Evolutionary conservation across 305 asterid species (phyloP).

Genomic region (Fraxinus xanthoxyloides): DNA sequence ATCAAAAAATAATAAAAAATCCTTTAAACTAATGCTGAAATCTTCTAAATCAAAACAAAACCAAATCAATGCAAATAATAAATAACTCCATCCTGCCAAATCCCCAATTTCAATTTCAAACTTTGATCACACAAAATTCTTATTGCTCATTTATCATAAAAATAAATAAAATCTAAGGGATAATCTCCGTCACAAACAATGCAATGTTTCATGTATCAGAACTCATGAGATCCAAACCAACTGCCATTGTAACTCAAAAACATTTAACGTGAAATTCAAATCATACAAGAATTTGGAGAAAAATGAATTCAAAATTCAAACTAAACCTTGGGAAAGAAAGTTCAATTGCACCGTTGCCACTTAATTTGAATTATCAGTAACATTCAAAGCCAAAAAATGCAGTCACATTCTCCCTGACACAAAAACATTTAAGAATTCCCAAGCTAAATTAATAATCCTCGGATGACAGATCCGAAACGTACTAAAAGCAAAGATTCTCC

Average conservation of each 20-base stretch:
- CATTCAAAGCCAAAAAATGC: slow-evolving; percentile 6
- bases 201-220: not conserved
- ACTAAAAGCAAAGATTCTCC: not conserved
- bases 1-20: not conserved
- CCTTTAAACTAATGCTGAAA: not conserved
- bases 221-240: not conserved
- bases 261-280: slow-evolving; percentile 2
- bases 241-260: not conserved
- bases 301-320: not conserved
- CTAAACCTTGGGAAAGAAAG: not conserved
- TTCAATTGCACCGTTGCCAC: not conserved
- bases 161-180: not conserved
- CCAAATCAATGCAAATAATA: not conserved
- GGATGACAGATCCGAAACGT: slow-evolving; percentile 11
- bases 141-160: not conserved
- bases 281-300: not conserved
- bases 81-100: not conserved
- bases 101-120: not conserved
- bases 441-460: not conserved
- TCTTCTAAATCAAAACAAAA: not conserved
- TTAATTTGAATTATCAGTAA: slow-evolving; percentile 16
- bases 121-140: not conserved
- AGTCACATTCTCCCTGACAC: not conserved
- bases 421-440: not conserved
- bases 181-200: not conserved